Evolutionary conservation across 345 rosid species (phyloP), one percentile per base, ranked within the genome.

Genomic region (Populus tremula): DNA sequence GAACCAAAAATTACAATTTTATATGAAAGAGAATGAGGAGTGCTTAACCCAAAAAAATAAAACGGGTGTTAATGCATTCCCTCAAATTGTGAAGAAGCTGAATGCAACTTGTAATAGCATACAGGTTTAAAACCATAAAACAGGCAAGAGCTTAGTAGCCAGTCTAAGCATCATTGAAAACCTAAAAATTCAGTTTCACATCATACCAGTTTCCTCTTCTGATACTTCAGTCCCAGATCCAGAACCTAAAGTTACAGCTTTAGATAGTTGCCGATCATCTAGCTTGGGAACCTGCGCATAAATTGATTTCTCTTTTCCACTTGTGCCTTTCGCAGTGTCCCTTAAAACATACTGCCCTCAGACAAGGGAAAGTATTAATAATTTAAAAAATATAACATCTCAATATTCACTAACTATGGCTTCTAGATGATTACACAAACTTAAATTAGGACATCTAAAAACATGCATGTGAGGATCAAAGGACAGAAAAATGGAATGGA

Each of bases 271-370:
- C 21, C 69, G 88, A 61, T 80, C 90, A 86, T 89, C 91, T 71
- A 76, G 83, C 80, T 81, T 87, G 54, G 90, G 70, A 81, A 83
- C 83, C 61, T 82, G 80, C 49, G 75, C 74, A 79, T 82, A 75
- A 39, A 84, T 77, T 59, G 91, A 77, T 80, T 86, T 90, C 61
- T 86, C 90, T 79, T 89, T 89, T 61, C 88, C 85, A 72, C 81
- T 74, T 35, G 84, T 50, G 65, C 76, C 71, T 81, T 89, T 83
- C 31, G 76, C 85, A 70, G 77, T 29, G 72, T 89, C 87, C 82
- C 92, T 86, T 56, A 80, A 75, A 72, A 90, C 88, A 82, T 89
- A 90, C 94, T 90, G 88, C 81, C 67, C 83, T 73, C 76, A 79
- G 25, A 80, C 43, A 73, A 38, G 54, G 75, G 11, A 72, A 63